Conservation (phyloP, 1,284 basidiomycete species). For the Tremellales sp. region DNA sequence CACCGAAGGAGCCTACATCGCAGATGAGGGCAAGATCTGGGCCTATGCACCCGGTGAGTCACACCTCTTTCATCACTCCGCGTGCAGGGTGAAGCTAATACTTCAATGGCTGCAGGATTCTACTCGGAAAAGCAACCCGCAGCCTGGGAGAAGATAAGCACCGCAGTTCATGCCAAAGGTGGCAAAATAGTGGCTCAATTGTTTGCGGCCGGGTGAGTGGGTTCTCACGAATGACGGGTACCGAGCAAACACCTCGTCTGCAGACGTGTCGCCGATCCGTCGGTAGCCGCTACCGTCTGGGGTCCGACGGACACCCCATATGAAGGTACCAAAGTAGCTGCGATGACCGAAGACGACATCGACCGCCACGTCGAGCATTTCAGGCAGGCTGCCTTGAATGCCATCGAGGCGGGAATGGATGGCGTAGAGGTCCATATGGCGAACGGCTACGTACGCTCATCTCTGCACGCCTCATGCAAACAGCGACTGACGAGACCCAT, state of each 20-base stretch:
- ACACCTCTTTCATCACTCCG: too few species aligned
- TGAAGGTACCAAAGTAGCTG: not conserved
- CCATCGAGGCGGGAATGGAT: constrained; percentile 62
- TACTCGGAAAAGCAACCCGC: constrained; percentile 32
- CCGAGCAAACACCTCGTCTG: too few species aligned
- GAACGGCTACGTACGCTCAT: constrained; percentile 16
- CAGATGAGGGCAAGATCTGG: too few species aligned
- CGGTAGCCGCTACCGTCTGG: constrained; percentile 3
- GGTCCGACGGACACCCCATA: too few species aligned
- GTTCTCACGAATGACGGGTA: too few species aligned
- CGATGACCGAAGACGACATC: constrained; percentile 38
- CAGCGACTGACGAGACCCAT: too few species aligned
- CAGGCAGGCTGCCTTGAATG: constrained; percentile 53
- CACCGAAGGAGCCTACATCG: constrained; percentile 36
- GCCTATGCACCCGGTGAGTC: too few species aligned
- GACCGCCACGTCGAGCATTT: constrained; percentile 52
- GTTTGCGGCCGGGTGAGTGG: constrained; percentile 53
- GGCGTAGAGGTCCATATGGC: constrained; percentile 57
- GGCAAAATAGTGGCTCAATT: constrained; percentile 54
- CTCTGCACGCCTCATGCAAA: constrained; percentile 7
- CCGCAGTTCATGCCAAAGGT: constrained; percentile 52
- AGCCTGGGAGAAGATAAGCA: constrained; percentile 45
- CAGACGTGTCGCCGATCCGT: constrained; percentile 18
- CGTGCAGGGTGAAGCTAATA: too few species aligned
- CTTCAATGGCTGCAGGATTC: constrained; percentile 22